Percentiles rank a stretch among this genome's conserved stretches.
phyloP scores from a whole-genome alignment of 345 rosid genomes.

The Hibiscus tridactylites region DNA sequence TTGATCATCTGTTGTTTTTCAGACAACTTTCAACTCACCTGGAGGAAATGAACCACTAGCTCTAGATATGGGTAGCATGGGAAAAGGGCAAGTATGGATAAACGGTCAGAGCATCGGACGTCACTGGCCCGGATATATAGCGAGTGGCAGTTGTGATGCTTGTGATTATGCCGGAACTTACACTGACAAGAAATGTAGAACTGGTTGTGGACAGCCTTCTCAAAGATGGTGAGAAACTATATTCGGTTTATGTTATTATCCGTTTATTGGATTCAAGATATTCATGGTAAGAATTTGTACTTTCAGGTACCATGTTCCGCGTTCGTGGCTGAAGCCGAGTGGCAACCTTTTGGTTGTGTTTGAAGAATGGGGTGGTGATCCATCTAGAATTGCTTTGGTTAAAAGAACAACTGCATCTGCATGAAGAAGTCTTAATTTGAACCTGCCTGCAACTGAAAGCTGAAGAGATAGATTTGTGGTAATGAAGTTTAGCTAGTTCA shows the following conservation, averaged over 20 bases:
- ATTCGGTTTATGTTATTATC: background rate
- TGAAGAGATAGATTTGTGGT: background rate
- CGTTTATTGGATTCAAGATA: background rate
- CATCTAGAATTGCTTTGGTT: slow-evolving; percentile 57
- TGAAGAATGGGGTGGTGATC: slow-evolving; percentile 91
- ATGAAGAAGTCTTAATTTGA: slow-evolving; percentile 44
- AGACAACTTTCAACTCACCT: slow-evolving; percentile 65
- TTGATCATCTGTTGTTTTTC: slow-evolving; percentile 3
- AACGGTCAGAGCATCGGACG: slow-evolving; percentile 82
- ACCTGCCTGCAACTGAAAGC: slow-evolving; percentile 40
- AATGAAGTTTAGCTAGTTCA: slow-evolving; percentile 1
- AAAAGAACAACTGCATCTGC: slow-evolving; percentile 27
- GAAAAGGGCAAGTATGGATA: slow-evolving; percentile 80
- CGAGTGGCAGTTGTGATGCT: slow-evolving; percentile 55
- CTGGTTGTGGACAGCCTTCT: slow-evolving; percentile 66
- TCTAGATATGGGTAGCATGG: slow-evolving; percentile 76
- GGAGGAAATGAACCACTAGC: slow-evolving; percentile 66
- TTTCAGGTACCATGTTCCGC: slow-evolving; percentile 83
- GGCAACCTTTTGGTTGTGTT: slow-evolving; percentile 71
- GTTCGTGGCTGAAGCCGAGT: slow-evolving; percentile 63
- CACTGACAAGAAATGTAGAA: slow-evolving; percentile 40
- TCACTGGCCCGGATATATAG: slow-evolving; percentile 65
- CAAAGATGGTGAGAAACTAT: slow-evolving; percentile 55
- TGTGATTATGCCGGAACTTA: slow-evolving; percentile 67
- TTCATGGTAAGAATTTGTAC: background rate